Conservation (phyloP, 441 rosid genomes). For the Pelargonium citronellum region DNA sequence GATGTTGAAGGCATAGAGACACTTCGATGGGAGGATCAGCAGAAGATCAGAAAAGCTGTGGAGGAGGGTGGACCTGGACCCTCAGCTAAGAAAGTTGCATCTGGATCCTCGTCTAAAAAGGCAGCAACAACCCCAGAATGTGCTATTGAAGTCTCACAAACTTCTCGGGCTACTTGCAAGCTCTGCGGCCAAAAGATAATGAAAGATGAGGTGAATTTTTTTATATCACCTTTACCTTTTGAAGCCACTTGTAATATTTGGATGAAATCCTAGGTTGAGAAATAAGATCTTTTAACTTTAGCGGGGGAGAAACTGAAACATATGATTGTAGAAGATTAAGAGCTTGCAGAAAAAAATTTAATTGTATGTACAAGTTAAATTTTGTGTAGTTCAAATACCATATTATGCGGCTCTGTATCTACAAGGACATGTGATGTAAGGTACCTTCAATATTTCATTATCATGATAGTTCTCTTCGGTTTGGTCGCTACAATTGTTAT, state of each 20-base stretch:
- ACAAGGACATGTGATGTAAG: background rate
- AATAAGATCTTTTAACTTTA: background rate
- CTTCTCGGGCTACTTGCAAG: conserved; percentile 82
- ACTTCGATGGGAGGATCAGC: conserved; percentile 97
- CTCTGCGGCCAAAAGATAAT: conserved; percentile 62
- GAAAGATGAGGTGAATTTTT: conserved; percentile 68
- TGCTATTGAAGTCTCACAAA: conserved; percentile 67
- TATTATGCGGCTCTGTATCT: background rate
- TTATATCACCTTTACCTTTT: background rate
- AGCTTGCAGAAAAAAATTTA: too few relatives aligned
- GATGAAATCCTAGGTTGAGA: too few relatives aligned
- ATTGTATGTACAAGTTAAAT: background rate
- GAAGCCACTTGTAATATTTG: conserved; percentile 6
- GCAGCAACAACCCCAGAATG: conserved; percentile 27
- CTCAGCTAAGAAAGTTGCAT: background rate
- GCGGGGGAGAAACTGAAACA: background rate
- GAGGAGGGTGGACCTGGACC: conserved; percentile 38
- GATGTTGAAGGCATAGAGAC: conserved; percentile 88
- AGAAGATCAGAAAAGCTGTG: conserved; percentile 57
- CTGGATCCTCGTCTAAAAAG: conserved; percentile 17
- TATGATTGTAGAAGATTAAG: background rate
- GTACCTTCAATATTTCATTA: too few relatives aligned
- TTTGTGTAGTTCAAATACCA: background rate
- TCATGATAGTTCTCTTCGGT: too few relatives aligned
- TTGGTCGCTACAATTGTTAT: background rate